These are phyloP conservation scores for Psilocybe azurescens DNA, from an alignment of 768 basidiomycete genomes.

Conservation along the genomic window DNA sequence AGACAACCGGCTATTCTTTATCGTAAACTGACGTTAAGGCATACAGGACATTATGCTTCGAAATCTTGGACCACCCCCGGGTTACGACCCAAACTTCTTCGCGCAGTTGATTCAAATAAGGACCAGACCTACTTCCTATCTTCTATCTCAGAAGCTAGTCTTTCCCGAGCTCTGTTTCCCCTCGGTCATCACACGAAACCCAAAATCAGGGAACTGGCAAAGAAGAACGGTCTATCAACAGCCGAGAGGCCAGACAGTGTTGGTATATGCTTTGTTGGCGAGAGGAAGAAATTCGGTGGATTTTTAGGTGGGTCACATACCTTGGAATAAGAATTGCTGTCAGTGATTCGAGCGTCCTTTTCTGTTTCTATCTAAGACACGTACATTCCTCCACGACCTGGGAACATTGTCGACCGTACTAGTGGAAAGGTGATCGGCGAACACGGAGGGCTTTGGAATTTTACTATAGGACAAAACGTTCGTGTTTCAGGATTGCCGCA, in stretches of 20 bases:
- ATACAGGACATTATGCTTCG: conserved; percentile 84
- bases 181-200: conserved; percentile 69
- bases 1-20: neutral
- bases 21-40: neutral
- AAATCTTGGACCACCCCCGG: conserved; percentile 52
- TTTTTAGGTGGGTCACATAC: conserved; percentile 65
- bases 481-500: conserved; percentile 63
- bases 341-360: too few species aligned
- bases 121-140: conserved; percentile 95
- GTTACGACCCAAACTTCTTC: conserved; percentile 56
- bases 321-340: neutral
- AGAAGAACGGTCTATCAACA: conserved; percentile 64
- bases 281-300: conserved; percentile 69
- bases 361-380: conserved; percentile 44
- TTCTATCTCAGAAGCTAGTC: conserved; percentile 68
- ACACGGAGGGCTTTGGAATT: conserved; percentile 84
- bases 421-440: conserved; percentile 58
- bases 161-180: conserved; percentile 80
- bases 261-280: conserved; percentile 94
- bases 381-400: conserved; percentile 75
- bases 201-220: conserved; percentile 76
- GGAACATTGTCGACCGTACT: conserved; percentile 64
- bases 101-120: conserved; percentile 64
- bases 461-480: conserved; percentile 85
- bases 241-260: conserved; percentile 85